A percentile compares a stretch with the other conserved stretches of the same genome.
Conservation (phyloP, 1,284 basidiomycete species). For the Sporisorium exsertum region DNA sequence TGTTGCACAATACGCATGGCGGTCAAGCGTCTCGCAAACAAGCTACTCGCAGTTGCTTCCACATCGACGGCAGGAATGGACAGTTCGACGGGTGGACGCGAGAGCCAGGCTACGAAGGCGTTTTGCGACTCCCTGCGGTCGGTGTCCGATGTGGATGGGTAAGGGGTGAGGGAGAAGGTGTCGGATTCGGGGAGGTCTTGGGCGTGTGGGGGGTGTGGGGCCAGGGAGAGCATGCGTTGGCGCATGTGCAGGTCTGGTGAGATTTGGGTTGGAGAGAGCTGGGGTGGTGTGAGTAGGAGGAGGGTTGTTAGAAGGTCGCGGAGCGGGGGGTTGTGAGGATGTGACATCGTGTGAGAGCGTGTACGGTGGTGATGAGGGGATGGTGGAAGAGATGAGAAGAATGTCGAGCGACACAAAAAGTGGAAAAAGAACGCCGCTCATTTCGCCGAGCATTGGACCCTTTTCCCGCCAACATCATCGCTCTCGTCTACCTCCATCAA, state of each 20-base stretch:
- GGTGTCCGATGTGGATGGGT: neutral
- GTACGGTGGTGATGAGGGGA: neutral
- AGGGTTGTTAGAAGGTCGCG: slow-evolving; percentile 28
- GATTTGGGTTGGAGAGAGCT: slow-evolving; percentile 9
- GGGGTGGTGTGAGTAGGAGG: slow-evolving; percentile 22
- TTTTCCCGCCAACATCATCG: neutral
- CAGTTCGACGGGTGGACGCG: slow-evolving; percentile 27
- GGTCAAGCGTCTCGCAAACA: slow-evolving; percentile 4
- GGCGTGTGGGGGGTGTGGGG: slow-evolving; percentile 10
- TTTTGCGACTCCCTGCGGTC: neutral
- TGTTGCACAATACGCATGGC: neutral
- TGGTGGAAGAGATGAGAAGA: neutral
- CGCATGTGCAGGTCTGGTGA: slow-evolving; percentile 37
- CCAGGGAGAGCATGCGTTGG: slow-evolving; percentile 32
- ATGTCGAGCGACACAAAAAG: slow-evolving; percentile 5
- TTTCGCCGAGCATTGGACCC: slow-evolving; percentile 9
- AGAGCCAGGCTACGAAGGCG: slow-evolving; percentile 18
- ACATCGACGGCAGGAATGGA: neutral
- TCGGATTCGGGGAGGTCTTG: slow-evolving; percentile 16
- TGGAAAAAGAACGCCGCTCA: neutral
- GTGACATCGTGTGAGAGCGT: neutral
- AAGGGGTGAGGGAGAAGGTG: neutral
- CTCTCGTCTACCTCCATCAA: neutral
- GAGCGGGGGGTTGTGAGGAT: neutral
- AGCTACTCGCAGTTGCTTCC: neutral